Conservation (phyloP, 768 basidiomycete genomes). For the Clavaria fumosa region DNA sequence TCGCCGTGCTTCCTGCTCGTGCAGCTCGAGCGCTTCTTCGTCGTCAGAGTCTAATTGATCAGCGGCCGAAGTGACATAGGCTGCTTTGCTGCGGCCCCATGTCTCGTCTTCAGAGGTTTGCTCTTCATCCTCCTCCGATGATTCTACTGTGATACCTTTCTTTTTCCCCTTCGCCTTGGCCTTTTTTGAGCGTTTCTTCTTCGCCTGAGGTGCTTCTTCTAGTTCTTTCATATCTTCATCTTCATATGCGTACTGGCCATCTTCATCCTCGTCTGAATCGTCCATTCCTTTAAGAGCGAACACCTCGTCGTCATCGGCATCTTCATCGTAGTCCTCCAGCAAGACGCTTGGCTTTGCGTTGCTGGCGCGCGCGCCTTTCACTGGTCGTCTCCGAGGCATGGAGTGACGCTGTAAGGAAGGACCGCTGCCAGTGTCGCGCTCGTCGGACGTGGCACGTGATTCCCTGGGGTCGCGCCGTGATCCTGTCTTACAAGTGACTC, state of each 20-base stretch:
- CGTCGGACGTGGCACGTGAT: too few species aligned
- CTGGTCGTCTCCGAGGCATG: too few species aligned
- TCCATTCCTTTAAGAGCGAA: conserved; percentile 53
- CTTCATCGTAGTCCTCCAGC: conserved; percentile 36
- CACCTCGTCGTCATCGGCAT: conserved; percentile 66
- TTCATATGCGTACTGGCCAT: conserved; percentile 23
- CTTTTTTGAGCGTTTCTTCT: conserved; percentile 10
- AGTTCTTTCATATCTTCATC: conserved; percentile 16
- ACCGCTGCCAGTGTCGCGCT: too few species aligned
- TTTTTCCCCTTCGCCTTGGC: conserved; percentile 14
- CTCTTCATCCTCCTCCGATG: conserved; percentile 15
- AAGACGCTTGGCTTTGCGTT: too few species aligned
- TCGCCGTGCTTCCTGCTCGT: conserved; percentile 74
- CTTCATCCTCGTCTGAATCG: conserved; percentile 31
- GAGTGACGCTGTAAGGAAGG: too few species aligned
- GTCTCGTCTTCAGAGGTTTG: conserved; percentile 38
- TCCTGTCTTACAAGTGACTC: too few species aligned
- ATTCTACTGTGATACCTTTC: conserved; percentile 10
- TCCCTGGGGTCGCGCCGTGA: too few species aligned
- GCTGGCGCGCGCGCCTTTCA: too few species aligned
- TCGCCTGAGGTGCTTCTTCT: conserved; percentile 14
- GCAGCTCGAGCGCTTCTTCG: conserved; percentile 77
- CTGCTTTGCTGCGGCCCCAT: conserved; percentile 70
- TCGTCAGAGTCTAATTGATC: conserved; percentile 69
- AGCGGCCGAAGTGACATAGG: conserved; percentile 81